These are phyloP conservation scores for Neurospora tetrasperma DNA, from an alignment of 495 filamentous ascomycete species.

Conservation along the genomic window DNA sequence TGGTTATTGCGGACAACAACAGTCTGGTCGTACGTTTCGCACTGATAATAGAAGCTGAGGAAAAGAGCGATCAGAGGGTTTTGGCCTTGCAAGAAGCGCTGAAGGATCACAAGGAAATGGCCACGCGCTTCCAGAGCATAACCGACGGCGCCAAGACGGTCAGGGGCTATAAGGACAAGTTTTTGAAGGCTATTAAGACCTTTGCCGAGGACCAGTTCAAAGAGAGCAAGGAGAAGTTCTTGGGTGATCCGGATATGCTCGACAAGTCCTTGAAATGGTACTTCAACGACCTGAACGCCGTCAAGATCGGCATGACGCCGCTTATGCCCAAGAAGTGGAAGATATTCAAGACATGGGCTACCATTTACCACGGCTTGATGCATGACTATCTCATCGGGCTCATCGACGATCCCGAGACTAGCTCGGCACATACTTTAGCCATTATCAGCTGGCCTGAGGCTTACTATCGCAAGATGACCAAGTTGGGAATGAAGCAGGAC, in stretches of 20 bases:
- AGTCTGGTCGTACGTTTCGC: slow-evolving; percentile 86
- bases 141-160: slow-evolving; percentile 80
- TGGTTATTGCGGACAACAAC: slow-evolving; percentile 73
- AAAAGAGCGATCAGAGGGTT: slow-evolving; percentile 87
- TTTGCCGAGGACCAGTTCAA: slow-evolving; percentile 65
- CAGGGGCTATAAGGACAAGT: slow-evolving; percentile 96
- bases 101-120: slow-evolving; percentile 89
- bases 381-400: slow-evolving; percentile 77
- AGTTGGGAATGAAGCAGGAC: slow-evolving; percentile 64
- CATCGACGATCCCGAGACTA: slow-evolving; percentile 71
- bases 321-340: slow-evolving; percentile 97
- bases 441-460: slow-evolving; percentile 94
- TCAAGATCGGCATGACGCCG: slow-evolving; percentile 77
- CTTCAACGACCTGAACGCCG: slow-evolving; percentile 92
- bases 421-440: slow-evolving; percentile 67
- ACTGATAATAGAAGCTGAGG: slow-evolving; percentile 86
- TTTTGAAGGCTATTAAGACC: slow-evolving; percentile 67
- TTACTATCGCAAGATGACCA: slow-evolving; percentile 91
- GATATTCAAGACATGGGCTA: slow-evolving; percentile 79
- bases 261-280: slow-evolving; percentile 87
- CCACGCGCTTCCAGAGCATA: slow-evolving; percentile 86
- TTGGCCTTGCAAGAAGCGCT: slow-evolving; percentile 86
- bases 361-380: slow-evolving; percentile 89
- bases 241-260: slow-evolving; percentile 69
- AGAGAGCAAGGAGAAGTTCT: slow-evolving; percentile 61